Percentiles rank a stretch among this genome's conserved stretches.
Evolutionary conservation across 1,284 basidiomycete genomes (phyloP).

Genomic region (Rhizoctonia solani): DNA sequence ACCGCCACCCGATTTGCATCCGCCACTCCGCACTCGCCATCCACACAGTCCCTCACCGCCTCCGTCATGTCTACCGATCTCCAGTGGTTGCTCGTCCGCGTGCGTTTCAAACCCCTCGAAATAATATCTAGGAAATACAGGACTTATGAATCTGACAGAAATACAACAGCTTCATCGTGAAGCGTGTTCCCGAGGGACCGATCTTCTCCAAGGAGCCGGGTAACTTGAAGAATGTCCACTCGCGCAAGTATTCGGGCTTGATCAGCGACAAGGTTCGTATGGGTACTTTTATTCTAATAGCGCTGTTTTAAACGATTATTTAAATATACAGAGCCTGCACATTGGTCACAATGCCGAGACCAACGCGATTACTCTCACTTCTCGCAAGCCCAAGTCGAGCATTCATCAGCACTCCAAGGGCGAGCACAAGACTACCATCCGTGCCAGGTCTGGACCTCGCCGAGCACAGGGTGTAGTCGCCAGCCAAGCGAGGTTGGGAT

Average conservation of each 20-base stretch:
- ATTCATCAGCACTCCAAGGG: conserved; percentile 58
- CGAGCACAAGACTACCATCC: conserved; percentile 59
- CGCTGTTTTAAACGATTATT: conserved; percentile 50
- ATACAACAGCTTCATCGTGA: conserved; percentile 83
- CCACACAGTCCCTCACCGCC: conserved; percentile 7
- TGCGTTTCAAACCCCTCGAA: conserved; percentile 51
- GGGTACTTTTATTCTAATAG: not conserved
- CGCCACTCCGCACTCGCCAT: not conserved
- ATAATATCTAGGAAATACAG: not conserved
- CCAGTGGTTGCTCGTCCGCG: conserved; percentile 88
- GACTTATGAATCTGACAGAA: conserved; percentile 53
- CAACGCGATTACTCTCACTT: conserved; percentile 65
- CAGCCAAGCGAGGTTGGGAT: conserved; percentile 68
- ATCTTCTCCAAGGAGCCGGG: conserved; percentile 87
- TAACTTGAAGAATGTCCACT: conserved; percentile 85
- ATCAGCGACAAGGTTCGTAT: conserved; percentile 70
- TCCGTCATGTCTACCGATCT: conserved; percentile 66
- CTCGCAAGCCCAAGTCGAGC: conserved; percentile 69
- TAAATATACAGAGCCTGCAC: not conserved
- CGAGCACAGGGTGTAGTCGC: conserved; percentile 74
- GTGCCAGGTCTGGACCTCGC: conserved; percentile 73
- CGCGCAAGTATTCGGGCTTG: conserved; percentile 86
- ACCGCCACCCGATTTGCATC: conserved; percentile 23
- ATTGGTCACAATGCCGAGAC: conserved; percentile 54
- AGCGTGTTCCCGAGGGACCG: conserved; percentile 69